These are phyloP conservation scores for Aphanomyces euteiches DNA, from an alignment of 352 stramenopile genomes.

Conservation along the genomic window DNA sequence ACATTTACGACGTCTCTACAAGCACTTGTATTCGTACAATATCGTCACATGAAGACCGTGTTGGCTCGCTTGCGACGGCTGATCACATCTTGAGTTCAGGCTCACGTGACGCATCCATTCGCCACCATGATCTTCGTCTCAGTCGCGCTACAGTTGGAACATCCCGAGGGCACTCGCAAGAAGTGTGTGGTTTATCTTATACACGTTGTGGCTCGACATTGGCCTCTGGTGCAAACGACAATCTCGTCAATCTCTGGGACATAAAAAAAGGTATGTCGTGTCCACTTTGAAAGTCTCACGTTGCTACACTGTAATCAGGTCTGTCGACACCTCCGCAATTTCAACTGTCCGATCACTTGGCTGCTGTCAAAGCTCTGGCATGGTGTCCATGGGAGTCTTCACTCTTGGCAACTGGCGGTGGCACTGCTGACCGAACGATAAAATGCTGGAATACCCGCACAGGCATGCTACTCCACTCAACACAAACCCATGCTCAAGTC, in stretches of 20 bases:
- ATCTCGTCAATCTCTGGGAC: slow-evolving; percentile 23
- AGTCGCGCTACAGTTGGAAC: not conserved
- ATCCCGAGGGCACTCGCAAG: slow-evolving; percentile 3
- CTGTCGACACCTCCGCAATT: too few relatives aligned
- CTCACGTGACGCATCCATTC: not conserved
- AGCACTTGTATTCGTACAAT: not conserved
- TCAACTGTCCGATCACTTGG: slow-evolving; percentile 8
- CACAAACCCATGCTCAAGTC: slow-evolving; percentile 9
- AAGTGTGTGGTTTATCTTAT: slow-evolving; percentile 8
- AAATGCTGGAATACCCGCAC: slow-evolving; percentile 18
- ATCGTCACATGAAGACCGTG: not conserved
- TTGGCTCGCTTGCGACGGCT: slow-evolving; percentile 1
- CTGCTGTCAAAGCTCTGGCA: slow-evolving; percentile 18
- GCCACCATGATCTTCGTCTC: slow-evolving; percentile 4
- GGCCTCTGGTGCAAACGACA: slow-evolving; percentile 24
- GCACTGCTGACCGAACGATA: slow-evolving; percentile 15
- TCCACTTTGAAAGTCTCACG: not conserved
- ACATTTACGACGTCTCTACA: not conserved
- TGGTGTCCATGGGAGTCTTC: slow-evolving; percentile 14
- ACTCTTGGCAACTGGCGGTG: slow-evolving; percentile 13
- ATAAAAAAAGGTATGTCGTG: slow-evolving; percentile 8
- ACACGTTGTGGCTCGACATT: not conserved
- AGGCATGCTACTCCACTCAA: not conserved
- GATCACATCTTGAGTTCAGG: not conserved
- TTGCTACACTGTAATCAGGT: not conserved